Evolutionary conservation across 208 protist species (phyloP).

Genomic region (Trypanosomatidae sp.): DNA sequence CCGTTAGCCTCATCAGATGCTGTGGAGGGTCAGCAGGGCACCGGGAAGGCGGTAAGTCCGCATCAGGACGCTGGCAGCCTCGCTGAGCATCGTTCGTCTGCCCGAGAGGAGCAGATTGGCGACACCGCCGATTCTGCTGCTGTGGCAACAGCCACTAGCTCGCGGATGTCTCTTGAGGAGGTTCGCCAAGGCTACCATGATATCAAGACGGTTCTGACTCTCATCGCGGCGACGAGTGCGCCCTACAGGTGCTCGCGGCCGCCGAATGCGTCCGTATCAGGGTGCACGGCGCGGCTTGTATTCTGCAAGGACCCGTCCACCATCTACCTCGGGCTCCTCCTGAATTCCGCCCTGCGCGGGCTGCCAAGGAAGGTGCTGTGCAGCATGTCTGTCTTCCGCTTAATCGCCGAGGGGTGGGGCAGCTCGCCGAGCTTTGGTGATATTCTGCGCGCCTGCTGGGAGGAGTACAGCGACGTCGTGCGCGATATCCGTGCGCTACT

Average conservation of each 20-base stretch:
- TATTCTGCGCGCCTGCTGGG: slow-evolving; percentile 49
- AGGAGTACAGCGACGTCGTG: slow-evolving; percentile 37
- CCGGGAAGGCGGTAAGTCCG: not conserved
- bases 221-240: slow-evolving; percentile 47
- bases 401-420: slow-evolving; percentile 76
- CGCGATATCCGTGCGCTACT: slow-evolving; percentile 19
- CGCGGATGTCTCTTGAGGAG: slow-evolving; percentile 14
- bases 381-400: slow-evolving; percentile 49
- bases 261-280: slow-evolving; percentile 37
- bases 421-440: slow-evolving; percentile 45
- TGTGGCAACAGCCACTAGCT: not conserved
- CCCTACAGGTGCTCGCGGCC: slow-evolving; percentile 65
- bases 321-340: slow-evolving; percentile 73
- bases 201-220: slow-evolving; percentile 53
- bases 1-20: slow-evolving; percentile 1
- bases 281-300: slow-evolving; percentile 61
- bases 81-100: not conserved
- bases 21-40: not conserved
- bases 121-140: not conserved
- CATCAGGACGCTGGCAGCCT: not conserved
- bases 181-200: slow-evolving; percentile 34
- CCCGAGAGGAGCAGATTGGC: not conserved
- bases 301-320: slow-evolving; percentile 71
- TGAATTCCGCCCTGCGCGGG: slow-evolving; percentile 49
- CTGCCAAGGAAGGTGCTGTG: slow-evolving; percentile 44